These are phyloP conservation scores for Amanita subjunquillea DNA, from an alignment of 768 basidiomycete genomes.

Conservation along the genomic window DNA sequence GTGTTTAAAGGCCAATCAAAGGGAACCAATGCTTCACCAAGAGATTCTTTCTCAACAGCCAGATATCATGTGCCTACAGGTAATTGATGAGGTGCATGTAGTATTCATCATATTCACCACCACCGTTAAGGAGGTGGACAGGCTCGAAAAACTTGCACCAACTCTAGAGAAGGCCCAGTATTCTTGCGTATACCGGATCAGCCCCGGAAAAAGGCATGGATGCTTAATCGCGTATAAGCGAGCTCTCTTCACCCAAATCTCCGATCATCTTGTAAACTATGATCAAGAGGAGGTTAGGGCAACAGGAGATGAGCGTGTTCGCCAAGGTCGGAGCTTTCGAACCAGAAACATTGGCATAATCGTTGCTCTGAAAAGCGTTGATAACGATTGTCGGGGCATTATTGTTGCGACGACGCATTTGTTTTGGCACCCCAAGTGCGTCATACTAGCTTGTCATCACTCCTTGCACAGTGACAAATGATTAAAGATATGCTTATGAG, in stretches of 20 bases:
- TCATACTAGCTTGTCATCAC: conserved; percentile 5
- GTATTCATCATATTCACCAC: background rate
- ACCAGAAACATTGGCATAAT: conserved; percentile 80
- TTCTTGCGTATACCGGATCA: conserved; percentile 51
- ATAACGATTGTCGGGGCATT: conserved; percentile 38
- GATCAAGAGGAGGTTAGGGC: conserved; percentile 51
- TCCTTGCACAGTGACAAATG: conserved; percentile 10
- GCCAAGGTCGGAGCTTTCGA: conserved; percentile 48
- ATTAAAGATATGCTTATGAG: conserved; percentile 67
- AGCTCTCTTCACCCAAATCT: conserved; percentile 34
- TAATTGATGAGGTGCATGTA: conserved; percentile 14
- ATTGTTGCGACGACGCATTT: conserved; percentile 85
- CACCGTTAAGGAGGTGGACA: conserved; percentile 70
- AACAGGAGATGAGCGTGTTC: conserved; percentile 21
- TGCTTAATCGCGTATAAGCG: conserved; percentile 72
- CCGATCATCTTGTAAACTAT: conserved; percentile 46
- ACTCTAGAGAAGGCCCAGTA: conserved; percentile 58
- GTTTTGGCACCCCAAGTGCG: conserved; percentile 89
- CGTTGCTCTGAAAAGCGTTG: conserved; percentile 46
- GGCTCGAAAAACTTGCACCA: conserved; percentile 63
- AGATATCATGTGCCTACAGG: conserved; percentile 85
- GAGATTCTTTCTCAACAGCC: conserved; percentile 69
- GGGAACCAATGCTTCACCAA: conserved; percentile 64
- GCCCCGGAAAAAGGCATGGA: conserved; percentile 74
- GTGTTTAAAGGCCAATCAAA: conserved; percentile 65